Base-by-base conservation (phyloP, 2,329 filamentous ascomycete species). In the Cytospora chrysosperma region DNA sequence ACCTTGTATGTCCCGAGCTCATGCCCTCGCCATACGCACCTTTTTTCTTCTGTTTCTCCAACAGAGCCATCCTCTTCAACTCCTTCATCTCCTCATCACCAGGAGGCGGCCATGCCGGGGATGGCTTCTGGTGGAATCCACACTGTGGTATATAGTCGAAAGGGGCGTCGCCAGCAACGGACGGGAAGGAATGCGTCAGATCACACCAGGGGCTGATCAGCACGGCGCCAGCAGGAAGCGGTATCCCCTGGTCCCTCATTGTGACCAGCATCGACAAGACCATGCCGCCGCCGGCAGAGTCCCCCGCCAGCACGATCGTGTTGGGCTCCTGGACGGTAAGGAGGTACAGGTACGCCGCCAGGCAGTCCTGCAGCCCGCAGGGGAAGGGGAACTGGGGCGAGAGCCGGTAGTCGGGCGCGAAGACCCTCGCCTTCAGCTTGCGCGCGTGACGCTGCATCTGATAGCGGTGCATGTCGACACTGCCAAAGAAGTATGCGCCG, bases 131-230 rank as follows among this genome's bases (percentile, higher is more conserved):
- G 68, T 96, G 88, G 70, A 99, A 98, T 0, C 95, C 95, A 69
- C 89, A 83, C 0, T 88, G 78, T 5, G 95, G 95, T 37, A 99
- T 94, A 70, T 97, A 98, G 73, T 99, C 95, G 57, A 92, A 76
- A 0, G 86, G 85, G 56, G 85, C 87, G 49, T 92, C 86, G 6
- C 81, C 85, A 2, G 86, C 84, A n/a, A 97, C 84, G 68, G 93
- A 97, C 0, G 95, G 95, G 68, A 98, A 98, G 0, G 93, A 97
- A 73, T 98, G 94, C 0, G 92, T 96, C 59, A 98, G 78, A 73
- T 99, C 95, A 10, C 94, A 93, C 95, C 95, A 99, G 0, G 95
- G 95, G 56, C 92, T 97, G 58, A 98, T 91, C 49, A 98, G 80
- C 52, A 98, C 88, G 5, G 90, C 93, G 1, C 95, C 95, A 2